phyloP scores from a whole-genome alignment of 73 alveolate species.

The Loxodes magnus region DNA sequence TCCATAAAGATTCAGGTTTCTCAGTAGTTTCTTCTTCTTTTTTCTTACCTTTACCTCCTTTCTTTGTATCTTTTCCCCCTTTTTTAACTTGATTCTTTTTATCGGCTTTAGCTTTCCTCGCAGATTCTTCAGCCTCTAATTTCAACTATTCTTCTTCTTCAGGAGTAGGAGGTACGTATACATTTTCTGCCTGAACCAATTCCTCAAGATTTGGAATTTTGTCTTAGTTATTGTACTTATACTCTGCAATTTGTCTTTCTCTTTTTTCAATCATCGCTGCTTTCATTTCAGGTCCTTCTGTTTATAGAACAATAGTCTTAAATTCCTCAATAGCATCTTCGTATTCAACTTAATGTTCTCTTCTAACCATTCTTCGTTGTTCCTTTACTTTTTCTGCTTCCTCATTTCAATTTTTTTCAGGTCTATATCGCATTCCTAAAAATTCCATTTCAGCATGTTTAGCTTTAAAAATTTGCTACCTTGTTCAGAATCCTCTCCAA shows the following conservation, averaged over 20 bases:
- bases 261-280: slow-evolving; percentile 69
- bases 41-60: slow-evolving; percentile 35
- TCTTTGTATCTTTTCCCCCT: slow-evolving; percentile 52
- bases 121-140: slow-evolving; percentile 60
- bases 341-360: slow-evolving; percentile 36
- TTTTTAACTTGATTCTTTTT: slow-evolving; percentile 55
- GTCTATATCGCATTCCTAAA: slow-evolving; percentile 59
- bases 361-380: slow-evolving; percentile 37
- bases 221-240: slow-evolving; percentile 36
- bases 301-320: slow-evolving; percentile 50
- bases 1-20: slow-evolving; percentile 16
- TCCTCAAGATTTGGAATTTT: slow-evolving; percentile 36
- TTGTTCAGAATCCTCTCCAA: slow-evolving; percentile 67
- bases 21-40: slow-evolving; percentile 15
- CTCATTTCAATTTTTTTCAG: slow-evolving; percentile 35
- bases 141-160: slow-evolving; percentile 61
- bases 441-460: slow-evolving; percentile 65
- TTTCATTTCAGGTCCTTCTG: slow-evolving; percentile 77
- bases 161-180: slow-evolving; percentile 39
- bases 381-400: slow-evolving; percentile 31
- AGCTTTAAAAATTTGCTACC: slow-evolving; percentile 58
- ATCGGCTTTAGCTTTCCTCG: slow-evolving; percentile 63
- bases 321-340: slow-evolving; percentile 48
- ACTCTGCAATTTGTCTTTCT: slow-evolving; percentile 63
- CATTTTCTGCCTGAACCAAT: slow-evolving; percentile 30